Evolutionary conservation across 768 basidiomycete species (phyloP), one percentile per base, ranked within the genome.

Genomic region (Leccinum uliginosum): DNA sequence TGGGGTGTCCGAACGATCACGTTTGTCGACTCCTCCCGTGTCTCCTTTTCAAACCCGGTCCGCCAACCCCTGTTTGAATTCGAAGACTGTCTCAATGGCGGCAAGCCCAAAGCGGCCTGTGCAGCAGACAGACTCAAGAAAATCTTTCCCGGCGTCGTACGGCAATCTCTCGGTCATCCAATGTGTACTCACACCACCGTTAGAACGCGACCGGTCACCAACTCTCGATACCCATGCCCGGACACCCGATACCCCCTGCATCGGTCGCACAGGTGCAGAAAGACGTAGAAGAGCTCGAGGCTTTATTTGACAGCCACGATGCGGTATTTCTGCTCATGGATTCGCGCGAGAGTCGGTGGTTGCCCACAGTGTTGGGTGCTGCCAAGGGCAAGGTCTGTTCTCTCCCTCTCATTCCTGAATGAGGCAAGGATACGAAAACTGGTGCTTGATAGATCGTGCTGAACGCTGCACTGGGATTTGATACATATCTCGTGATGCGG

Each of bases 1-100:
- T 98, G 97, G 96, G 96, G 97, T 10, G 88, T 98, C 11, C 83
- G 93, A 26, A 93, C 81, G 10, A 97, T 98, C 66, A 94, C 94
- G 0, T 83, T 99, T 45, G 85, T 97, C 49, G 96, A 99, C 73
- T 95, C 91, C 15, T 85, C 86, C 0, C 84, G 80, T 44, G 95
- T 98, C 11, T 95, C 93, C 1, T 98, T 95, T 73, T 98, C 94
- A 21, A 98, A 99, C 71, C 97, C 97, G 3, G 97, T 98, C 49
- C 83, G 97, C 34, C 97, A 99, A 69, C 97, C 97, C 3, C 76
- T 99, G 7, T 99, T 98, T 65, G 90, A 93, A 62, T 98, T 98
- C 62, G 86, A 87, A 55, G 97, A 99, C 67, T 97, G 93, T 60
- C 73, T 98, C 29, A 75, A 90, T 40, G 96, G 97, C 0, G 97